Evolutionary conservation across 2,329 filamentous ascomycete genomes (phyloP).

Genomic region (Nemania diffusa): DNA sequence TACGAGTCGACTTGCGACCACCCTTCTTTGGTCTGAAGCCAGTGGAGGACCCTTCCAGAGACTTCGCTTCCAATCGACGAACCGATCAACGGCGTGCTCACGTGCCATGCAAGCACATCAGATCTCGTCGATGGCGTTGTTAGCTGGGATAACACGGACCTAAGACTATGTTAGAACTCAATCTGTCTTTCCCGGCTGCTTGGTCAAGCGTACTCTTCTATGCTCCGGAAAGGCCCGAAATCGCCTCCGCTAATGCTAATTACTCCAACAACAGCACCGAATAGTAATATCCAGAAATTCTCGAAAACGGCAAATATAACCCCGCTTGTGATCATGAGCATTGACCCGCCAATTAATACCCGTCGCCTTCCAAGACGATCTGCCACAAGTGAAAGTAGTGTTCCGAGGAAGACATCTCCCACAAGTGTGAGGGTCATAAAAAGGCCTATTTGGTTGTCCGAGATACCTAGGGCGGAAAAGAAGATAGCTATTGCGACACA

Average conservation of each 20-base stretch:
- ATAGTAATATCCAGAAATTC: constrained; percentile 68
- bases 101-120: constrained; percentile 75
- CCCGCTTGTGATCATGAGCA: constrained; percentile 68
- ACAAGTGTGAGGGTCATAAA: constrained; percentile 73
- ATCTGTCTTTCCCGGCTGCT: neutral
- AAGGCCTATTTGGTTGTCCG: constrained; percentile 68
- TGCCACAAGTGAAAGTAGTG: constrained; percentile 67
- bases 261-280: constrained; percentile 69
- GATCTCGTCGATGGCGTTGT: constrained; percentile 64
- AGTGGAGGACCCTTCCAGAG: constrained; percentile 62
- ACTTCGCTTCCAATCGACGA: constrained; percentile 64
- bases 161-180: constrained; percentile 29
- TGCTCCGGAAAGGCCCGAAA: constrained; percentile 73
- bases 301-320: constrained; percentile 63
- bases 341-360: constrained; percentile 63
- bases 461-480: constrained; percentile 64
- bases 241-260: constrained; percentile 72
- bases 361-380: constrained; percentile 67
- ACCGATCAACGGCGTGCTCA: constrained; percentile 66
- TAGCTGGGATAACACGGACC: constrained; percentile 68
- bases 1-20: constrained; percentile 65
- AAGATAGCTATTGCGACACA: constrained; percentile 57
- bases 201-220: constrained; percentile 63
- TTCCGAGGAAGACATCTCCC: constrained; percentile 69
- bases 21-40: constrained; percentile 55